A percentile compares a stretch with the other conserved stretches of the same genome.
Evolutionary conservation across 129 eudicot species (phyloP).

Genomic region (Mikania micrantha): DNA sequence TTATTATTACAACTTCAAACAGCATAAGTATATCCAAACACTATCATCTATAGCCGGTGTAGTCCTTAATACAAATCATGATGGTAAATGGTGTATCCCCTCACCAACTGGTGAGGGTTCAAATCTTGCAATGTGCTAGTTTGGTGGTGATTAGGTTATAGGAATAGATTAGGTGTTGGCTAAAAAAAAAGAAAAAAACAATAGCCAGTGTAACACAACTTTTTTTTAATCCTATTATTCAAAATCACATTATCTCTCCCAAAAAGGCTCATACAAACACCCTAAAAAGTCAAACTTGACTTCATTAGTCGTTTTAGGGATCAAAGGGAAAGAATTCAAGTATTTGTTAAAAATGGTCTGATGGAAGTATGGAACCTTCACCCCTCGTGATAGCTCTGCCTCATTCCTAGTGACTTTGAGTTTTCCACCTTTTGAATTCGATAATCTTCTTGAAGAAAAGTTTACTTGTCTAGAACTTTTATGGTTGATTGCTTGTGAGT

Average conservation of each 20-base stretch:
- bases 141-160: no score
- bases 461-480: conserved; percentile 26
- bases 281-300: conserved; percentile 12
- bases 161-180: no score
- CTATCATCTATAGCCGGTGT: background rate
- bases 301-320: background rate
- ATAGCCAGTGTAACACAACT: no score
- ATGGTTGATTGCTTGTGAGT: conserved; percentile 19
- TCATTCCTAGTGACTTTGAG: conserved; percentile 58
- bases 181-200: no score
- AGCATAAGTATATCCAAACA: background rate
- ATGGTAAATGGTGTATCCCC: no score
- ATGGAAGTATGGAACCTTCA: conserved; percentile 48
- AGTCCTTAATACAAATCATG: no score
- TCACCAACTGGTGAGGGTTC: no score
- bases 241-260: background rate
- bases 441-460: conserved; percentile 23
- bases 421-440: conserved; percentile 31
- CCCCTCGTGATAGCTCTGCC: conserved; percentile 70
- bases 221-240: background rate
- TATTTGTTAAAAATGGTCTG: background rate
- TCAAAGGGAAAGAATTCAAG: background rate
- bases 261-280: background rate
- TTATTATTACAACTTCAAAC: background rate
- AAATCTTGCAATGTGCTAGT: no score